Conservation (phyloP, 208 protist species). For the Herpetomonas samuelpessoai region DNA sequence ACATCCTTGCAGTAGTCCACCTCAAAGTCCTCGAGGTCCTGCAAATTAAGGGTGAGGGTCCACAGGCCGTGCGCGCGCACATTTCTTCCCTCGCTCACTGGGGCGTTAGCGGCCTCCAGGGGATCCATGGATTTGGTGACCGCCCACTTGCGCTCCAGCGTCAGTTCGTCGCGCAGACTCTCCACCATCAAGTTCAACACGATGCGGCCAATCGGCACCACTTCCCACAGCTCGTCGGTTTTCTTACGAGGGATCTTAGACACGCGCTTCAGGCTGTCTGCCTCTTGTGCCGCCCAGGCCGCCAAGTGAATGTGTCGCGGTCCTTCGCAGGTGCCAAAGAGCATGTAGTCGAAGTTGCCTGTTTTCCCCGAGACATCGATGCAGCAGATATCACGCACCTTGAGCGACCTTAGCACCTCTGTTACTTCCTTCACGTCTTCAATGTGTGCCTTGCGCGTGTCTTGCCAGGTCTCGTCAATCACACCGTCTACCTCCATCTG, state of each 20-base stretch:
- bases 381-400: conserved; percentile 83
- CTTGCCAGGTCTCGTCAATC: conserved; percentile 87
- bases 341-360: conserved; percentile 87
- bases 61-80: conserved; percentile 81
- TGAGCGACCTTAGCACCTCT: conserved; percentile 58
- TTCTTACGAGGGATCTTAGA: conserved; percentile 75
- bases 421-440: conserved; percentile 81
- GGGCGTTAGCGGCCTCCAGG: conserved; percentile 61
- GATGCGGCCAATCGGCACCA: conserved; percentile 84
- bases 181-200: conserved; percentile 88
- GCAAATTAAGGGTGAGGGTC: conserved; percentile 88
- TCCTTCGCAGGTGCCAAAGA: conserved; percentile 86
- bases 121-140: conserved; percentile 86
- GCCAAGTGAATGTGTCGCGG: conserved; percentile 86
- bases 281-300: conserved; percentile 87
- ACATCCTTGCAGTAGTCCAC: conserved; percentile 91
- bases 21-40: conserved; percentile 91
- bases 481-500: conserved; percentile 89
- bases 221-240: conserved; percentile 85
- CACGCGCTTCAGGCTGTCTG: conserved; percentile 64
- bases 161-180: conserved; percentile 64
- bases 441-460: conserved; percentile 56
- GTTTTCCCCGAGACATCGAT: conserved; percentile 85
- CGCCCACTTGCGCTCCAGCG: conserved; percentile 87
- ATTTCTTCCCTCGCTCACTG: conserved; percentile 82